These are phyloP conservation scores for Coniochaeta pulveracea DNA, from an alignment of 2,329 filamentous ascomycete genomes.

Conservation along the genomic window DNA sequence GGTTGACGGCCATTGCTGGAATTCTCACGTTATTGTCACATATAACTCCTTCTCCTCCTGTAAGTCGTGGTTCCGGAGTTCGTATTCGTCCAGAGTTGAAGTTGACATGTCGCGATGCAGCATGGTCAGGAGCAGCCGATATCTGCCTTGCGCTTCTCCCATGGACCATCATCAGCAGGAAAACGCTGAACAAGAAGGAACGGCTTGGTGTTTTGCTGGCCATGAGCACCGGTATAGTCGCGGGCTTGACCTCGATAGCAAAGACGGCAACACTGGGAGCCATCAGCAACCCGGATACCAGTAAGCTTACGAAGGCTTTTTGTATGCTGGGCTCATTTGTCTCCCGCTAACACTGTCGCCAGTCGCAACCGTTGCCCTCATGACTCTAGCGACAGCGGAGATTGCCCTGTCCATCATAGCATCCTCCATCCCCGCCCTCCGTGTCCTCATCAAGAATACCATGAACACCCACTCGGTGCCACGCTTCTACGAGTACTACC, in stretches of 20 bases:
- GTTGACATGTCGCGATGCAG: conserved; percentile 9
- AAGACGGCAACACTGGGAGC: conserved; percentile 13
- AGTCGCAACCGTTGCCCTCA: conserved; percentile 4
- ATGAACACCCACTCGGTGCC: conserved; percentile 1
- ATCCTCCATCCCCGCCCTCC: conserved; percentile 17
- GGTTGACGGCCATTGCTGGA: conserved; percentile 16
- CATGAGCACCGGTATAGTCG: conserved; percentile 21
- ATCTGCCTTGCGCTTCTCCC: conserved; percentile 16
- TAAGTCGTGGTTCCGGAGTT: conserved; percentile 3
- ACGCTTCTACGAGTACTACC: conserved; percentile 2
- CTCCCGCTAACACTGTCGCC: background rate
- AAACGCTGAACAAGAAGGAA: conserved; percentile 17
- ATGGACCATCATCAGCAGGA: conserved; percentile 16
- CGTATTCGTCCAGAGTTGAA: background rate
- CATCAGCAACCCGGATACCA: conserved; percentile 9
- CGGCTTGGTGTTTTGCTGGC: conserved; percentile 17
- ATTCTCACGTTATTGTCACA: conserved; percentile 9
- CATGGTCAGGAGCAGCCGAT: conserved; percentile 13
- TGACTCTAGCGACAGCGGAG: conserved; percentile 16
- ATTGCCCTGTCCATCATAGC: conserved; percentile 19
- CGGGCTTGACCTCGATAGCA: conserved; percentile 13
- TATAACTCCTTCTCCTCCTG: conserved; percentile 13
- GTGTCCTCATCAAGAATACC: conserved; percentile 11
- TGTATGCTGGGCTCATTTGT: conserved; percentile 5
- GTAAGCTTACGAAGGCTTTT: conserved; percentile 2